Conservation (phyloP, 805 yeast species). For the Isabelozyma gotoi region DNA sequence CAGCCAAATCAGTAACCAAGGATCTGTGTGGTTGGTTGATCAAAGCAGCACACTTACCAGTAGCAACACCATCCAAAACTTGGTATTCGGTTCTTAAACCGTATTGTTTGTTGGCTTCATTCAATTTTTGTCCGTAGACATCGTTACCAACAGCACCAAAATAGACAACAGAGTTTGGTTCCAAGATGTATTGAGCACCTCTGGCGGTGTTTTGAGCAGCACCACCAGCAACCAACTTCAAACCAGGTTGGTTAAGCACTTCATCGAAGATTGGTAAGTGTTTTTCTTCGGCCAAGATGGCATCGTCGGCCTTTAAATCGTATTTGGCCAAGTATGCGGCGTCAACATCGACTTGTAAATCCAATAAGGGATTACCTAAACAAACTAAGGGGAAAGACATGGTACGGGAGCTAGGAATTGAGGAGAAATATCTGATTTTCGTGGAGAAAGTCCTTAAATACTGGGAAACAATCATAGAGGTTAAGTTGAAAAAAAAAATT, state of each 20-base stretch:
- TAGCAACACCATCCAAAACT: conserved; percentile 71
- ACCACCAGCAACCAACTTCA: conserved; percentile 91
- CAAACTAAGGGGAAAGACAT: conserved; percentile 74
- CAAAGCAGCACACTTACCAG: conserved; percentile 98
- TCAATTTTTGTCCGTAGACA: conserved; percentile 75
- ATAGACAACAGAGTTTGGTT: conserved; percentile 79
- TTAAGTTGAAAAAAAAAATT: too few relatives aligned
- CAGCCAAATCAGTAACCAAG: conserved; percentile 92
- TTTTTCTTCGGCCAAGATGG: conserved; percentile 80
- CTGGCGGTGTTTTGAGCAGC: conserved; percentile 99
- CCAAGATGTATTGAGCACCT: conserved; percentile 93
- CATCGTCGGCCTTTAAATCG: conserved; percentile 86
- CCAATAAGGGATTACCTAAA: conserved; percentile 91
- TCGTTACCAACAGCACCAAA: conserved; percentile 97
- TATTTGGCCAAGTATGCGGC: conserved; percentile 74
- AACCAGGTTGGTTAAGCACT: conserved; percentile 57
- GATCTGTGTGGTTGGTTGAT: conserved; percentile 88
- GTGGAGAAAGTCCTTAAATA: too few relatives aligned
- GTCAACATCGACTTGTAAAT: conserved; percentile 76
- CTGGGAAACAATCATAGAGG: too few relatives aligned
- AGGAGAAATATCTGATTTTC: too few relatives aligned
- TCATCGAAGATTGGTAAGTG: conserved; percentile 88
- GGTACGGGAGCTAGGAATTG: too few relatives aligned
- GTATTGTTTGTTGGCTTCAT: conserved; percentile 79
- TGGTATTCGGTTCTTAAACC: conserved; percentile 88